A percentile compares a stretch with the other conserved stretches of the same genome.
Evolutionary conservation across 2,329 filamentous ascomycete species (phyloP).

Genomic region (Helminthosporium solani): DNA sequence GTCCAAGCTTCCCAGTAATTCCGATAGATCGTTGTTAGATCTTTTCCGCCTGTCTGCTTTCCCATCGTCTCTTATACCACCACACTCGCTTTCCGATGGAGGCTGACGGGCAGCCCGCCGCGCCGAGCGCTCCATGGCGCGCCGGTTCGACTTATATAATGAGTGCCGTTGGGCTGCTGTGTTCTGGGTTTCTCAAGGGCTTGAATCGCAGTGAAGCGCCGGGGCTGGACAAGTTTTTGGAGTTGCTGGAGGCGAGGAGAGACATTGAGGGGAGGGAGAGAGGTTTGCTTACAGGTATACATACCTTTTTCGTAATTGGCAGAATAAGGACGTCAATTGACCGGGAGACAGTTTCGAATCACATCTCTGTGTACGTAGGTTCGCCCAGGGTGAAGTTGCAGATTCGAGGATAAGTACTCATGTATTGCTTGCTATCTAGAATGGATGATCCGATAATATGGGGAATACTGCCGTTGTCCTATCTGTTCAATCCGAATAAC

Average conservation of each 20-base stretch:
- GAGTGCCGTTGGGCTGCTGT: slow-evolving; percentile 69
- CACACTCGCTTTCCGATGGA: slow-evolving; percentile 36
- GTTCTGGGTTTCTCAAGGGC: slow-evolving; percentile 71
- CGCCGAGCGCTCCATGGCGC: slow-evolving; percentile 69
- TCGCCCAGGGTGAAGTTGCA: slow-evolving; percentile 12
- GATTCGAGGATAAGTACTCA: slow-evolving; percentile 14
- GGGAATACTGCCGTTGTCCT: slow-evolving; percentile 78
- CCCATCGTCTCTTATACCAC: slow-evolving; percentile 11
- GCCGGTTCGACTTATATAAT: slow-evolving; percentile 72
- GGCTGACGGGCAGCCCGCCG: slow-evolving; percentile 47
- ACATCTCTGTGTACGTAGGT: slow-evolving; percentile 78
- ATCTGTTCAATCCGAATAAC: slow-evolving; percentile 70
- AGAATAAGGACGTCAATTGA: slow-evolving; percentile 15
- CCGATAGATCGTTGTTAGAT: slow-evolving; percentile 11
- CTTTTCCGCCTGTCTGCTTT: slow-evolving; percentile 18
- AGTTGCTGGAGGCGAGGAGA: slow-evolving; percentile 71
- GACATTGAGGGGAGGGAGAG: slow-evolving; percentile 66
- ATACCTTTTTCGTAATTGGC: not conserved
- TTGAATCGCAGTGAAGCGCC: slow-evolving; percentile 74
- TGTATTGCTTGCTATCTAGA: slow-evolving; percentile 50
- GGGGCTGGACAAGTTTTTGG: slow-evolving; percentile 73
- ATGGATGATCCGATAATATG: slow-evolving; percentile 93
- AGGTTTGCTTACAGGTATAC: slow-evolving; percentile 78
- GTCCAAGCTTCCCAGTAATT: not conserved
- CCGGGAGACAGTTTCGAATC: slow-evolving; percentile 69